Evolutionary conservation across 768 basidiomycete genomes (phyloP).

Genomic region (Boletus reticulatus): DNA sequence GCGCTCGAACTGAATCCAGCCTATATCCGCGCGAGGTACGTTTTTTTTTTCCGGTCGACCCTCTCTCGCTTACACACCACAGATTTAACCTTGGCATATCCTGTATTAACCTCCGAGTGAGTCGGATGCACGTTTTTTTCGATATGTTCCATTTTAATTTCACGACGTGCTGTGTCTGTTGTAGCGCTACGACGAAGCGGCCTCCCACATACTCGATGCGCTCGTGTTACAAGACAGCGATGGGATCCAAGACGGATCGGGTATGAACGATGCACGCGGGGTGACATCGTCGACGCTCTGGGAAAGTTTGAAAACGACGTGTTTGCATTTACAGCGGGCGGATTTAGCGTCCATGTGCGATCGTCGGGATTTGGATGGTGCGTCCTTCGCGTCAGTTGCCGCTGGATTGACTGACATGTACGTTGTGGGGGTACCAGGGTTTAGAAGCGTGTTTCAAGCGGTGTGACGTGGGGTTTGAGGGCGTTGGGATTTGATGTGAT

Average conservation of each 20-base stretch:
- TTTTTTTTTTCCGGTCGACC: background rate
- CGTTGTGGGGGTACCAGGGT: conserved; percentile 3
- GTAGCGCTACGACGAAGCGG: conserved; percentile 84
- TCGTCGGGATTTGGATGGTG: conserved; percentile 64
- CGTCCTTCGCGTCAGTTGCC: conserved; percentile 4
- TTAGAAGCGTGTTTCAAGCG: background rate
- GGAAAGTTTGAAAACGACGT: conserved; percentile 84
- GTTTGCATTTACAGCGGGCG: conserved; percentile 72
- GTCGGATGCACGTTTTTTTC: conserved; percentile 21
- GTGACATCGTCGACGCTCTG: conserved; percentile 79
- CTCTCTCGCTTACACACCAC: background rate
- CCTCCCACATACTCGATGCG: conserved; percentile 84
- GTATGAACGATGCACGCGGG: conserved; percentile 55
- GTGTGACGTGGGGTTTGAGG: background rate
- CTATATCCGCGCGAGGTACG: conserved; percentile 85
- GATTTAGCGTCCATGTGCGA: conserved; percentile 80
- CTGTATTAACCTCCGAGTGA: conserved; percentile 80
- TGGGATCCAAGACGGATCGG: conserved; percentile 47
- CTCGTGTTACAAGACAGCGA: conserved; percentile 88
- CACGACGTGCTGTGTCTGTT: background rate
- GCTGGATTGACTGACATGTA: background rate
- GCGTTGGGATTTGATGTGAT: background rate
- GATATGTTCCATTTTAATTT: background rate
- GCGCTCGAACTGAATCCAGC: conserved; percentile 86
- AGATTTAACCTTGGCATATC: conserved; percentile 96